Conservation (phyloP, 2,329 filamentous ascomycete species). For the Penicillium sp. region DNA sequence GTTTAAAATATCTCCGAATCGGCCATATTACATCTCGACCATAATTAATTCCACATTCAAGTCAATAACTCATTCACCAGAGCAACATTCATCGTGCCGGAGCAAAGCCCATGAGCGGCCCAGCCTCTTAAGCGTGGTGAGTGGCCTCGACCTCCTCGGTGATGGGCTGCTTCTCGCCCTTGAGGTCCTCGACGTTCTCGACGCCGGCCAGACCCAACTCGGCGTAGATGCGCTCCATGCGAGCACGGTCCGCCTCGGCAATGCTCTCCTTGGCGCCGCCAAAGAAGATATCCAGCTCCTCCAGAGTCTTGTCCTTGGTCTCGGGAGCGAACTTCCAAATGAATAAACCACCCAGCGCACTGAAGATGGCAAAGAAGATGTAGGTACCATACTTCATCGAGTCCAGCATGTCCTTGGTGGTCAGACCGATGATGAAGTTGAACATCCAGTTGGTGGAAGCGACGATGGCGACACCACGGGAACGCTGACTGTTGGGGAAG, state of each 20-base stretch:
- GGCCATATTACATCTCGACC: too few relatives aligned
- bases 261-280: conserved; percentile 27
- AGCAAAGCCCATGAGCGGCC: too few relatives aligned
- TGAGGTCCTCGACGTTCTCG: conserved; percentile 20
- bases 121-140: neutral
- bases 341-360: conserved; percentile 29
- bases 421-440: conserved; percentile 28
- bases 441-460: conserved; percentile 31
- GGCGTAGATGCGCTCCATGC: conserved; percentile 66
- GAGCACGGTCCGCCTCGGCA: conserved; percentile 43
- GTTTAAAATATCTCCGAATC: too few relatives aligned
- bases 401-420: conserved; percentile 26
- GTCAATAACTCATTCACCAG: too few relatives aligned
- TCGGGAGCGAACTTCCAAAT: conserved; percentile 40
- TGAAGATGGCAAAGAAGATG: conserved; percentile 41
- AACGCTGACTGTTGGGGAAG: conserved; percentile 27
- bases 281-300: conserved; percentile 55
- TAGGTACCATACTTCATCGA: conserved; percentile 32
- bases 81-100: too few relatives aligned
- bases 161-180: conserved; percentile 13
- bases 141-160: conserved; percentile 14
- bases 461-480: conserved; percentile 23
- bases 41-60: too few relatives aligned
- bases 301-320: conserved; percentile 47
- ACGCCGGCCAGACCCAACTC: conserved; percentile 56